Evolutionary conservation across 1,139 yeast species (phyloP), one percentile per base, ranked within the genome.

Genomic region (Yamadazyma sp.): DNA sequence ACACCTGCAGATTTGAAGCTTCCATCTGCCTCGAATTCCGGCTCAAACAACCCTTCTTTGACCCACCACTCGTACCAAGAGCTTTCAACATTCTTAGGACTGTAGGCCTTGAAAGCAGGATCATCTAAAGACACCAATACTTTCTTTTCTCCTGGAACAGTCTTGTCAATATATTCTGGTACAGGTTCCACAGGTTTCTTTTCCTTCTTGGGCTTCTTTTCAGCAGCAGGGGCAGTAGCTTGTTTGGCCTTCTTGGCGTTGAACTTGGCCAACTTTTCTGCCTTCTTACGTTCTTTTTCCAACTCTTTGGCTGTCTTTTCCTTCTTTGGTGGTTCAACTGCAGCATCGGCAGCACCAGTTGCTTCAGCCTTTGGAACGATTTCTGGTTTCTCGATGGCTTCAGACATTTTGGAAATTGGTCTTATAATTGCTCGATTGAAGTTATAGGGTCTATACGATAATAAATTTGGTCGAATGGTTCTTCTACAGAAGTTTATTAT

Each of bases 51-150:
- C 15, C 94, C 95, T 62, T 86, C 76, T 56, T 85, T 75, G 48
- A 80, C 84, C 99, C 99, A 92, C 98, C 98, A 92, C 22, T 79
- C 80, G 66, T 92, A 90, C 99, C 99, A 92, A 13, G 97, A 88
- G 42, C 95, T 83, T 67, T 92, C 99, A 36, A 94, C 97, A 52
- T 83, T 84, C 52, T 80, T 78, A 29, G 99, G 98, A 57, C 80
- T 86, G 66, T 92, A 92, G 11, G 97, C 94, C 67, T 92, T 90
- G 59, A 92, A 78, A 17, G 97, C 82, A 17, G 96, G 92, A 59
- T 90, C 96, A 33, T 92, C 97, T 43, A 92, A 76, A 29, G 90
- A 78, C 17, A 80, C 85, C 50, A 92, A 76, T 22, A 83, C 66
- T 68, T 92, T 92, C 78, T 92, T 94, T 52, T 90, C 95, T 45